phyloP scores from a whole-genome alignment of 1,284 basidiomycete genomes.

The Coniophora puteana region DNA sequence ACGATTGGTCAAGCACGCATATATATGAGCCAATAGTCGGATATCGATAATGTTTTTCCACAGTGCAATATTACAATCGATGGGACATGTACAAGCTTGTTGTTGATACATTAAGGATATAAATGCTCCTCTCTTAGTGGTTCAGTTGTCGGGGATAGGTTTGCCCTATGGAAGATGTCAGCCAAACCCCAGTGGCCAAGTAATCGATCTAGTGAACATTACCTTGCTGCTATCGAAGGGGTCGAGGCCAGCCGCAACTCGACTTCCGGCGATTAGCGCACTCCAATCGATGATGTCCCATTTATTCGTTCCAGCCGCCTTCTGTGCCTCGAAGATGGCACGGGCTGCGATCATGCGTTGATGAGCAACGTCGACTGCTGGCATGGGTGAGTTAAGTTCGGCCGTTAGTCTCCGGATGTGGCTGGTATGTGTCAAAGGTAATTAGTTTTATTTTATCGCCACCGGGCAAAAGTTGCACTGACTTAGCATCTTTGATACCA shows the following conservation, averaged over 20 bases:
- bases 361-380: constrained; percentile 70
- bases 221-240: constrained; percentile 46
- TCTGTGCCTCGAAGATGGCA: constrained; percentile 49
- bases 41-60: no score
- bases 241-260: constrained; percentile 63
- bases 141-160: no score
- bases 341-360: constrained; percentile 74
- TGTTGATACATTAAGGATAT: no score
- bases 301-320: constrained; percentile 34
- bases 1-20: no score
- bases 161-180: not conserved
- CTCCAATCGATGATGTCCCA: constrained; percentile 66
- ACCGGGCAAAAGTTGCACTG: constrained; percentile 1
- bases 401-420: constrained; percentile 61
- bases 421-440: constrained; percentile 35
- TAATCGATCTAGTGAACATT: no score
- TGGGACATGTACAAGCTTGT: no score
- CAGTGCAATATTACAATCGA: no score
- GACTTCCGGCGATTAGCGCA: constrained; percentile 57
- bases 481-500: constrained; percentile 78
- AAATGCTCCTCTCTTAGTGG: no score
- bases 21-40: no score
- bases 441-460: constrained; percentile 15
- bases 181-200: not conserved
- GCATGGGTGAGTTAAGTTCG: constrained; percentile 77